Percentiles rank a stretch among this genome's conserved stretches.
These are phyloP conservation scores for Marasmius tenuissimus DNA, from an alignment of 1,284 basidiomycete genomes.

Conservation along the genomic window DNA sequence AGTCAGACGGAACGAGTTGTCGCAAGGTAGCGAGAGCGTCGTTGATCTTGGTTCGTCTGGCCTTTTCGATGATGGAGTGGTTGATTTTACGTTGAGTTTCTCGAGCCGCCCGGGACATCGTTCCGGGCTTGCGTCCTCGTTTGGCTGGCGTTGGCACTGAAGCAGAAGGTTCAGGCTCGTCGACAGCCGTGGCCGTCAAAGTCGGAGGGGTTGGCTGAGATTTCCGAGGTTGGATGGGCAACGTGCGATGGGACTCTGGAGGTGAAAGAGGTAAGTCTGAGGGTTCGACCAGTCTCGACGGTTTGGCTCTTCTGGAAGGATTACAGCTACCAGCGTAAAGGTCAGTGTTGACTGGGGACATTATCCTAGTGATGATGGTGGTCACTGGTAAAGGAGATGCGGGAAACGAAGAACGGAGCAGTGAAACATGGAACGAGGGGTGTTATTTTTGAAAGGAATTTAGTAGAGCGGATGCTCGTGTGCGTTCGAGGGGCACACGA, in stretches of 20 bases:
- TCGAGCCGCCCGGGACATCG: conserved; percentile 66
- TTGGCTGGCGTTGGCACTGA: conserved; percentile 33
- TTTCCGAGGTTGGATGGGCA: conserved; percentile 13
- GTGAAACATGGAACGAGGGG: too few relatives aligned
- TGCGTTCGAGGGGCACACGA: neutral
- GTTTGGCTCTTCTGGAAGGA: conserved; percentile 32
- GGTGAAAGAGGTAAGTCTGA: conserved; percentile 12
- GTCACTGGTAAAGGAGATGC: neutral
- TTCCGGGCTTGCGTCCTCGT: conserved; percentile 69
- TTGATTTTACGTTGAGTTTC: conserved; percentile 79
- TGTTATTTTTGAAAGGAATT: neutral
- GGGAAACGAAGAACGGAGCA: neutral
- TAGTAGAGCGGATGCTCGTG: neutral
- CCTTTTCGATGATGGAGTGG: conserved; percentile 83
- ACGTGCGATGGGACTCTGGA: conserved; percentile 8
- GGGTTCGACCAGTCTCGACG: conserved; percentile 10
- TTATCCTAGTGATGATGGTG: neutral
- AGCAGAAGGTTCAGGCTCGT: neutral
- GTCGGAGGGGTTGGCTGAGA: conserved; percentile 20
- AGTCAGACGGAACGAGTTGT: conserved; percentile 59
- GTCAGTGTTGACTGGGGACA: neutral
- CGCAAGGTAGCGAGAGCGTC: conserved; percentile 70
- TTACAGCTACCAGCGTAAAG: conserved; percentile 54
- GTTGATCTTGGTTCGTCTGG: conserved; percentile 81
- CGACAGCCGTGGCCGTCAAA: conserved; percentile 20